phyloP scores from a whole-genome alignment of 192 early-diverging fungal species.

The Coemansia sp. region DNA sequence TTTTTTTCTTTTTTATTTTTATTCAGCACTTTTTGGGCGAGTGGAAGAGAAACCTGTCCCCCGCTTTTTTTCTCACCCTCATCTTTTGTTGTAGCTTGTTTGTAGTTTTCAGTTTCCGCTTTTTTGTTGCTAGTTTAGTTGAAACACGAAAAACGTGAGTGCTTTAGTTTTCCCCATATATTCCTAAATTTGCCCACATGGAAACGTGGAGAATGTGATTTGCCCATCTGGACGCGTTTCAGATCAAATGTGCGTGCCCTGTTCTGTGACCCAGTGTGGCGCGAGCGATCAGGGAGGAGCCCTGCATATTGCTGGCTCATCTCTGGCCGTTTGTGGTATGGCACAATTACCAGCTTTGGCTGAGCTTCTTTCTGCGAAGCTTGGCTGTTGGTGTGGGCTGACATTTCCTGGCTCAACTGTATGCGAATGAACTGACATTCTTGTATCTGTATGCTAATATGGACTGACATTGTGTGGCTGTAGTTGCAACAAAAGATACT shows the following conservation, averaged over 20 bases:
- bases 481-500: neutral
- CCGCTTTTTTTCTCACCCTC: slow-evolving; percentile 2
- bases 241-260: neutral
- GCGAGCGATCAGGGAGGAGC: neutral
- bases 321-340: neutral
- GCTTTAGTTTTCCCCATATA: neutral
- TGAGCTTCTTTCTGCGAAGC: neutral
- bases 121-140: slow-evolving; percentile 27
- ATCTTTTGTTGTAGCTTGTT: slow-evolving; percentile 8
- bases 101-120: slow-evolving; percentile 7
- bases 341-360: neutral
- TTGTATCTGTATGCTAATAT: neutral
- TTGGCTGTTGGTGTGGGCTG: neutral
- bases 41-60: neutral
- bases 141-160: slow-evolving; percentile 24
- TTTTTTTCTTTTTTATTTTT: slow-evolving; percentile 25
- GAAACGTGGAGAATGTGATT: slow-evolving; percentile 2
- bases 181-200: neutral
- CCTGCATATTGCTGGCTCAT: neutral
- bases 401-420: neutral
- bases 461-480: neutral
- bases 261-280: neutral
- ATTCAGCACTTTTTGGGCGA: slow-evolving; percentile 2
- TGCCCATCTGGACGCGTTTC: slow-evolving; percentile 6
- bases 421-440: neutral